Base-by-base conservation (phyloP, 2,329 filamentous ascomycete species). In the Ascochyta rabiei region DNA sequence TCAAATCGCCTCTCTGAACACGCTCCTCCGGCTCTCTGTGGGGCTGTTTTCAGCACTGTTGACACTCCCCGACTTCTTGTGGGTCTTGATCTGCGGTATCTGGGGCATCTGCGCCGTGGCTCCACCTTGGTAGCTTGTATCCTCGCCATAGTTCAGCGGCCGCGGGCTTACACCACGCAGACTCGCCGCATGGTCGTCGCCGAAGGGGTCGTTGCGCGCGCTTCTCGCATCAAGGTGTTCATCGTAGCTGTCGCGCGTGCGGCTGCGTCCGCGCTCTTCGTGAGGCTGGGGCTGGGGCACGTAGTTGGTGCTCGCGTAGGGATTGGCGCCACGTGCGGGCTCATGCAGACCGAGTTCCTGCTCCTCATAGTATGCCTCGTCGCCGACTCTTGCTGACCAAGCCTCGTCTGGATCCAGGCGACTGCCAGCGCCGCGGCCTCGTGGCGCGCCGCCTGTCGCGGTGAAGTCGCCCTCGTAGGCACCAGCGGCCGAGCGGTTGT, bases 341-440 rank as follows among this genome's bases (percentile, higher is more conserved):
- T 79, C 75, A 45, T 77, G 80, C 31, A 84, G 70, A 0, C 87
- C 88, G 5, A 91, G 78, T 74, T 92, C 89, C 69, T 89, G 86
- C 76, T 91, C 89, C 71, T 93, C 90, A 69, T 90, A 88, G 74
- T 90, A 90, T 16, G 87, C 85, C 73, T 93, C 90, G 64, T 86
- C 82, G 53, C 89, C 89, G 4, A 96, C 90, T 56, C 89, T 81
- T 60, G 89, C 77, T 76, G 95, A 90, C 91, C 91, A 96, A 2
- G 90, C 90, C 69, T 93, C 90, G 71, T 96, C 91, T 1, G 89
- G 89, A 68, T 95, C 91, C 40, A 91, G 82, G 1, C 87, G 86
- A 72, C 89, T 87, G 38, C 59, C 70, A 47, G 63, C 68, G 40
- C 77, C 77, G 26, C 74, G 70, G 50, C 77, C 77, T 44, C 77